phyloP scores from a whole-genome alignment of 176 grass and related monocot genomes.

The Juncus inflexus region DNA sequence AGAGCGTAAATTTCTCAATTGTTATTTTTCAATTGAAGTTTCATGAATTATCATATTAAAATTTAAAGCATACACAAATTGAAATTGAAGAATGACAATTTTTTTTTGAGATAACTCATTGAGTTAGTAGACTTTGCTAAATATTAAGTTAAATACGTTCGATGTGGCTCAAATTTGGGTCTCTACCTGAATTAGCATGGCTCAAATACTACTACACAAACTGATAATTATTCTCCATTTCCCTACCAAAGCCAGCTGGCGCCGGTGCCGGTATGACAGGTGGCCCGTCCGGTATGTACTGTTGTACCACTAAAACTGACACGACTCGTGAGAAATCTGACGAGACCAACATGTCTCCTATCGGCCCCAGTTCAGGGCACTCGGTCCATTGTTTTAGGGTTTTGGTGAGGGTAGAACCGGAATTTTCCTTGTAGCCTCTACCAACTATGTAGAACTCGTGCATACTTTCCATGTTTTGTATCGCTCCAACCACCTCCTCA shows the following conservation, averaged over 20 bases:
- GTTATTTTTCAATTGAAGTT: no score
- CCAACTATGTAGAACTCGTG: slow-evolving; percentile 79
- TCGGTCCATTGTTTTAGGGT: slow-evolving; percentile 69
- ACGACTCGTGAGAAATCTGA: slow-evolving; percentile 61
- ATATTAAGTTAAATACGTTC: no score
- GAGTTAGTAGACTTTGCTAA: no score
- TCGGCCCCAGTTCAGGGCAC: slow-evolving; percentile 78
- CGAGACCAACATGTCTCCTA: slow-evolving; percentile 79
- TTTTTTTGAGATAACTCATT: no score
- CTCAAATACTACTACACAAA: slow-evolving; percentile 38
- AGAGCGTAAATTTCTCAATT: no score
- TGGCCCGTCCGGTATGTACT: slow-evolving; percentile 41
- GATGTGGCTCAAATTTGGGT: background rate
- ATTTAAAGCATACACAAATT: no score
- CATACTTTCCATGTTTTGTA: slow-evolving; percentile 43
- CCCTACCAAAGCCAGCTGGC: no score
- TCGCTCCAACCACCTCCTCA: slow-evolving; percentile 64
- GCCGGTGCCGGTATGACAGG: background rate
- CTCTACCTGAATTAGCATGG: background rate
- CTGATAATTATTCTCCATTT: slow-evolving; percentile 13
- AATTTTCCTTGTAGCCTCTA: slow-evolving; percentile 37
- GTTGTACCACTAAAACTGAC: slow-evolving; percentile 72
- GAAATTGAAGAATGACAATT: no score
- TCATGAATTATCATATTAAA: no score
- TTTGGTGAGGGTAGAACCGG: slow-evolving; percentile 42